These are phyloP conservation scores for Suillus variegatus DNA, from an alignment of 768 basidiomycete genomes.

Conservation along the genomic window DNA sequence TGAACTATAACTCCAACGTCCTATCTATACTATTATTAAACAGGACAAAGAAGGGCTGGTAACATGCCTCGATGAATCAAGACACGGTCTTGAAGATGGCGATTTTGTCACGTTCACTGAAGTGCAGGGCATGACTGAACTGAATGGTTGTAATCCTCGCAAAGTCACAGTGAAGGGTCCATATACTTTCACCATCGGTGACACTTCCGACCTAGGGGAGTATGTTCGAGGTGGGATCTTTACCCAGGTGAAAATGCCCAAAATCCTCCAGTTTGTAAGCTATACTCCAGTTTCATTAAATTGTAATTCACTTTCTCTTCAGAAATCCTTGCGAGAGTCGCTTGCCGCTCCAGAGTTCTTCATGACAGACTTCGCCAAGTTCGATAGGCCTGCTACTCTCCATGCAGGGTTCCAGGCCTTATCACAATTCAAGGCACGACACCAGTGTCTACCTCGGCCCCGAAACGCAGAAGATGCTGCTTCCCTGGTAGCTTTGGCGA, in stretches of 20 bases:
- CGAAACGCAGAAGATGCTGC: conserved; percentile 82
- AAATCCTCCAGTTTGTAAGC: conserved; percentile 90
- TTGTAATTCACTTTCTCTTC: conserved; percentile 7
- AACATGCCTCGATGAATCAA: conserved; percentile 94
- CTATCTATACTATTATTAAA: neutral
- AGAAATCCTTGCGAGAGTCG: conserved; percentile 95
- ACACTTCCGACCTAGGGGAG: conserved; percentile 73
- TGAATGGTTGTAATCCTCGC: conserved; percentile 89
- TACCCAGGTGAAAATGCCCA: conserved; percentile 99
- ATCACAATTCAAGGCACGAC: conserved; percentile 67
- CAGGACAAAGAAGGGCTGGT: conserved; percentile 90
- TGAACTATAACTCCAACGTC: neutral
- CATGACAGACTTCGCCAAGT: conserved; percentile 97
- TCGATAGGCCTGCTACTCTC: conserved; percentile 86
- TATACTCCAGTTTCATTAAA: neutral
- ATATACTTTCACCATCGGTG: conserved; percentile 95
- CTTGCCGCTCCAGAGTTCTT: conserved; percentile 81
- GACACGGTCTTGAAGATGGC: conserved; percentile 98
- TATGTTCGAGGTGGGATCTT: conserved; percentile 93
- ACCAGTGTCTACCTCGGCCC: conserved; percentile 76
- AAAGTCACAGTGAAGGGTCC: conserved; percentile 95
- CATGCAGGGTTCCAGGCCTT: conserved; percentile 96
- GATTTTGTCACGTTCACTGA: conserved; percentile 97
- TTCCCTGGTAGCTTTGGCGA: conserved; percentile 70
- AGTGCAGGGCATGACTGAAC: conserved; percentile 90